Evolutionary conservation across 2,329 filamentous ascomycete genomes (phyloP).

Genomic region (Aschersonia sp.): DNA sequence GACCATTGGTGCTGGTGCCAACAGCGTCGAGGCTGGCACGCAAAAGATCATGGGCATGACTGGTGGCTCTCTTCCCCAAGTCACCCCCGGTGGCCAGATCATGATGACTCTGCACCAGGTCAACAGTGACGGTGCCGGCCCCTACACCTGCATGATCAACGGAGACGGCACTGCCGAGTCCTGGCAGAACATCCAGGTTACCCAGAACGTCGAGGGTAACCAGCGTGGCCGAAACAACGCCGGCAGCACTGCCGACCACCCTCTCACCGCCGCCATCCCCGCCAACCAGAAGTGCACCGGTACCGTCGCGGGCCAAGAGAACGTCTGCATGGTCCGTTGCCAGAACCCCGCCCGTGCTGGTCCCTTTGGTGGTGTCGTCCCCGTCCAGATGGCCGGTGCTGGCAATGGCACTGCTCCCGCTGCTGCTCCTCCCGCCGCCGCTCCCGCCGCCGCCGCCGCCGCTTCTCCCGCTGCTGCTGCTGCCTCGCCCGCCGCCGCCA

Average conservation of each 20-base stretch:
- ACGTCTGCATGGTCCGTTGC: slow-evolving; percentile 49
- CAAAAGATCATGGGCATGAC: slow-evolving; percentile 41
- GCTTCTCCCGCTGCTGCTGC: not conserved
- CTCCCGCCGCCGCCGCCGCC: not conserved
- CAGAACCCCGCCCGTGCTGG: slow-evolving; percentile 35
- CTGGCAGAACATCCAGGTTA: slow-evolving; percentile 40
- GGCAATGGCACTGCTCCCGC: not conserved
- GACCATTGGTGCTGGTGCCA: slow-evolving; percentile 40
- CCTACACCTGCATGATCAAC: slow-evolving; percentile 52
- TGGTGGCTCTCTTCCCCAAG: slow-evolving; percentile 41
- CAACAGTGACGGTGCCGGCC: slow-evolving; percentile 51
- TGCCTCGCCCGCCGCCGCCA: not conserved
- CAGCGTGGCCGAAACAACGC: slow-evolving; percentile 24
- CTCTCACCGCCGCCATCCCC: slow-evolving; percentile 44
- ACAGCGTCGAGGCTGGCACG: slow-evolving; percentile 42
- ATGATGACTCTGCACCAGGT: slow-evolving; percentile 52
- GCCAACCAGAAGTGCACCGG: slow-evolving; percentile 42
- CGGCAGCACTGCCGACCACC: slow-evolving; percentile 26
- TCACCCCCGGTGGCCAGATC: slow-evolving; percentile 39
- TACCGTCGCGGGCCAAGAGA: slow-evolving; percentile 39
- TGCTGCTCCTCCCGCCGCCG: not conserved
- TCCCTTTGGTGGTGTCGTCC: slow-evolving; percentile 3
- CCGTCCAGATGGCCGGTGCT: slow-evolving; percentile 2
- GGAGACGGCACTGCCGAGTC: slow-evolving; percentile 38
- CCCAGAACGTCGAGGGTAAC: slow-evolving; percentile 16